These are phyloP conservation scores for Globisporangium okanoganense DNA, from an alignment of 352 stramenopile genomes.

Conservation along the genomic window DNA sequence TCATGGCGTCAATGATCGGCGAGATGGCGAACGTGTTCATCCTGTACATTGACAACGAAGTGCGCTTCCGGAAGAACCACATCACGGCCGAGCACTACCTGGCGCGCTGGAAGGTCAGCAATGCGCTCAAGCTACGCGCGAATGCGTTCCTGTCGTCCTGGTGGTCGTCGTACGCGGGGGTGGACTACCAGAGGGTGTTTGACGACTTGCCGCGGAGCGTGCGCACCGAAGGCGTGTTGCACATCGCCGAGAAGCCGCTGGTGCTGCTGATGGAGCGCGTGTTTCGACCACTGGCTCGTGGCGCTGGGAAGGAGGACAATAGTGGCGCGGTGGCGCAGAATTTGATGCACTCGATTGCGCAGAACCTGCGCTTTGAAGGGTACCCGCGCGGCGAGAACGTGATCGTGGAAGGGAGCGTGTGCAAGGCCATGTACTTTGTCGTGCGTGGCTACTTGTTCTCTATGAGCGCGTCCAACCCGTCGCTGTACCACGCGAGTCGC, in stretches of 20 bases:
- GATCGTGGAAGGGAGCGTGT: constrained; percentile 57
- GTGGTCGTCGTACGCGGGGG: constrained; percentile 54
- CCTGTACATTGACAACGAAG: constrained; percentile 56
- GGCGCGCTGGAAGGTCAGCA: constrained; percentile 34
- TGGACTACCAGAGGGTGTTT: constrained; percentile 59
- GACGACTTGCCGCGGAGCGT: constrained; percentile 45
- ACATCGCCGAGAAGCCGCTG: constrained; percentile 43
- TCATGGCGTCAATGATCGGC: constrained; percentile 77
- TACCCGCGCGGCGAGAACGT: constrained; percentile 57
- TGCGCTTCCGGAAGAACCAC: constrained; percentile 72
- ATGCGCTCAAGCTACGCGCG: constrained; percentile 29
- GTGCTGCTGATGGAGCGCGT: constrained; percentile 34
- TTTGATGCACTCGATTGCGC: constrained; percentile 37
- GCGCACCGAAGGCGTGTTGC: constrained; percentile 40
- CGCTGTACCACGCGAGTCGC: constrained; percentile 38
- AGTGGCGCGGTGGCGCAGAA: constrained; percentile 3
- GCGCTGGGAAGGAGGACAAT: constrained; percentile 3
- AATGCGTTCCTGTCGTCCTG: constrained; percentile 47
- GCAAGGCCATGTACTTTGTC: constrained; percentile 66
- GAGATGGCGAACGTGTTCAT: constrained; percentile 65
- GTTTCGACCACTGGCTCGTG: constrained; percentile 30
- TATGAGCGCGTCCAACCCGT: constrained; percentile 42
- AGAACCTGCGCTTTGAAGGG: constrained; percentile 54
- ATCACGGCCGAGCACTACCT: constrained; percentile 52
- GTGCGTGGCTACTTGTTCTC: constrained; percentile 52